phyloP scores from a whole-genome alignment of 2,329 filamentous ascomycete species.

The Penicillium expansum region DNA sequence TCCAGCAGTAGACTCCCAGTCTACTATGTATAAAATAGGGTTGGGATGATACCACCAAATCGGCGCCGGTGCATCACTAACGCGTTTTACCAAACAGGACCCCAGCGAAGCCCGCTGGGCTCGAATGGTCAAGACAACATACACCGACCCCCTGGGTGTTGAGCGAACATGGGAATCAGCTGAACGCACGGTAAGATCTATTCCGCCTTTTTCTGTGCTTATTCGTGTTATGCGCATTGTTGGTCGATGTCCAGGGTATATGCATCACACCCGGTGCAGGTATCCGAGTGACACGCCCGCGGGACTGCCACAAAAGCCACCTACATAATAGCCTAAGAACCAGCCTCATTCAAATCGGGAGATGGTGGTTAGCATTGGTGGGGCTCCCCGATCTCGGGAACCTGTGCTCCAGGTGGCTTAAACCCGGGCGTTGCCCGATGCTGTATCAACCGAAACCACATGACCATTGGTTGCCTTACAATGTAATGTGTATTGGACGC shows the following conservation, averaged over 20 bases:
- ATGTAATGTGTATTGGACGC: background rate
- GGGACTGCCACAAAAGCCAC: background rate
- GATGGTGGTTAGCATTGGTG: background rate
- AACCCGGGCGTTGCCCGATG: background rate
- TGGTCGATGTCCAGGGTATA: background rate
- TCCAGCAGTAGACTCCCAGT: background rate
- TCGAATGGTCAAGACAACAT: slow-evolving; percentile 43
- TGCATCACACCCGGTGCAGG: background rate
- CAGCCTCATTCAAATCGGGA: background rate
- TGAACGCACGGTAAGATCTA: slow-evolving; percentile 40
- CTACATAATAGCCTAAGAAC: background rate
- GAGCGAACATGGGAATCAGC: slow-evolving; percentile 47
- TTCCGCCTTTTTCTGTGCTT: background rate
- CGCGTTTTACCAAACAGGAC: slow-evolving; percentile 25
- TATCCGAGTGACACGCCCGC: background rate
- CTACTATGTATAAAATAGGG: background rate
- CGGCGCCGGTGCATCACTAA: background rate
- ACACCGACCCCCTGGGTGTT: slow-evolving; percentile 43
- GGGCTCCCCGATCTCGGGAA: background rate
- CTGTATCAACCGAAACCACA: background rate
- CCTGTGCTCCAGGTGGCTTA: background rate
- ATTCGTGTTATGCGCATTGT: background rate
- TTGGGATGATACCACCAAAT: background rate
- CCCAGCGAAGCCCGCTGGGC: slow-evolving; percentile 44
- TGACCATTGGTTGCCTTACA: background rate